Conservation (phyloP, 805 yeast genomes). For the Sporopachydermia quercuum region DNA sequence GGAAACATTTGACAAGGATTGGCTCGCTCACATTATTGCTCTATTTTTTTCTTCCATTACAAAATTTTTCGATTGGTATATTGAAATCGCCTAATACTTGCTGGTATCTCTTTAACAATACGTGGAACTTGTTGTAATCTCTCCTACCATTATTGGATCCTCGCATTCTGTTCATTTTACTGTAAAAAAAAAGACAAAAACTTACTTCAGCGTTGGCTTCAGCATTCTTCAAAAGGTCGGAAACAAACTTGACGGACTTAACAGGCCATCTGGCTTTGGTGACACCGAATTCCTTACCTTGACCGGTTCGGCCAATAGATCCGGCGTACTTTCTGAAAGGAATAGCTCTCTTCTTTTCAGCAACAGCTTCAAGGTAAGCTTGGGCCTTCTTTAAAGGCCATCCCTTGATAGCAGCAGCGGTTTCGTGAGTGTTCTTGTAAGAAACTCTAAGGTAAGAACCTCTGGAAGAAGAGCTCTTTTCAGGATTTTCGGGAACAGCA, state of each 20-base stretch:
- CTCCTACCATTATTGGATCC: no score
- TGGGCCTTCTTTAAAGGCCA: constrained; percentile 96
- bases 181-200: constrained; percentile 9
- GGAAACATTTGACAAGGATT: no score
- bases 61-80: no score
- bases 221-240: constrained; percentile 93
- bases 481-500: constrained; percentile 98
- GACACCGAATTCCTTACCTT: constrained; percentile 99
- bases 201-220: constrained; percentile 91
- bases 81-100: no score
- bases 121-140: no score
- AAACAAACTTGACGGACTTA: constrained; percentile 90
- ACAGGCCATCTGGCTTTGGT: constrained; percentile 99
- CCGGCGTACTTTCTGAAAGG: constrained; percentile 98
- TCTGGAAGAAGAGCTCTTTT: constrained; percentile 98
- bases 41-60: no score
- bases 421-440: constrained; percentile 99
- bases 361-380: constrained; percentile 87
- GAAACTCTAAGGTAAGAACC: constrained; percentile 99
- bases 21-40: no score
- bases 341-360: constrained; percentile 97
- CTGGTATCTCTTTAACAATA: no score
- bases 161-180: no score
- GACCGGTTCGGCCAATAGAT: constrained; percentile 97
- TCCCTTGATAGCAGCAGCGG: constrained; percentile 96